Evolutionary conservation across 495 filamentous ascomycete species (phyloP).

Genomic region (Chaetomium tenue): DNA sequence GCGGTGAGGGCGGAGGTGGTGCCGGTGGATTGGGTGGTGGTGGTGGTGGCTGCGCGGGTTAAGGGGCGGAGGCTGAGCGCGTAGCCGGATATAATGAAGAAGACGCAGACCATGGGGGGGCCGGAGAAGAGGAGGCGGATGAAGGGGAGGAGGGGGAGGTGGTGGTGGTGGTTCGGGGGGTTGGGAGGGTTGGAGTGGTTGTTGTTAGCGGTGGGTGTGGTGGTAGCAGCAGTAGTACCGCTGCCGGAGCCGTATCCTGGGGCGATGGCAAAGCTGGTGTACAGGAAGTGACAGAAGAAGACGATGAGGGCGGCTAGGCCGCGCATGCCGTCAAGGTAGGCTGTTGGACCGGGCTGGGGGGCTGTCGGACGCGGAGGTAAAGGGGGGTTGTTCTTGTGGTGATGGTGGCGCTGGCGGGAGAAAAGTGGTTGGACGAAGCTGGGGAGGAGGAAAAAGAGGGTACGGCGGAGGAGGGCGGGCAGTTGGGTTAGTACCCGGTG

Average conservation of each 20-base stretch:
- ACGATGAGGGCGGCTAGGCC: slow-evolving; percentile 59
- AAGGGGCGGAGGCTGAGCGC: slow-evolving; percentile 62
- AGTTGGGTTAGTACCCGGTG: neutral
- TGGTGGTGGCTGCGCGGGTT: slow-evolving; percentile 29
- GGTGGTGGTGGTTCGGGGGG: slow-evolving; percentile 29
- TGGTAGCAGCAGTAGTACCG: no score
- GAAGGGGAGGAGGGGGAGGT: slow-evolving; percentile 62
- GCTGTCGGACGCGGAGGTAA: neutral
- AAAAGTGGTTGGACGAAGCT: slow-evolving; percentile 39
- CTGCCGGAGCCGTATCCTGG: slow-evolving; percentile 37
- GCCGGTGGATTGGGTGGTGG: no score
- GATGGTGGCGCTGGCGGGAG: neutral
- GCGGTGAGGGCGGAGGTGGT: no score
- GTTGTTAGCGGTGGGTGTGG: neutral
- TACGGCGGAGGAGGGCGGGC: slow-evolving; percentile 27
- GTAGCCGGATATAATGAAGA: slow-evolving; percentile 64
- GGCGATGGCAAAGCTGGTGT: slow-evolving; percentile 46
- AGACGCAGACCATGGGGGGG: slow-evolving; percentile 52
- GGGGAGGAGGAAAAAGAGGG: slow-evolving; percentile 39
- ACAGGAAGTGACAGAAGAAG: slow-evolving; percentile 54
- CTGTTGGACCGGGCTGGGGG: slow-evolving; percentile 42
- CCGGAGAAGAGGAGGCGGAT: slow-evolving; percentile 64
- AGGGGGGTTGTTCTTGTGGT: neutral
- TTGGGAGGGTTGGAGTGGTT: no score
- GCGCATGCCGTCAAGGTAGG: slow-evolving; percentile 59